These are phyloP conservation scores for Aspergillus vadensis DNA, from an alignment of 2,329 filamentous ascomycete genomes.

Conservation along the genomic window DNA sequence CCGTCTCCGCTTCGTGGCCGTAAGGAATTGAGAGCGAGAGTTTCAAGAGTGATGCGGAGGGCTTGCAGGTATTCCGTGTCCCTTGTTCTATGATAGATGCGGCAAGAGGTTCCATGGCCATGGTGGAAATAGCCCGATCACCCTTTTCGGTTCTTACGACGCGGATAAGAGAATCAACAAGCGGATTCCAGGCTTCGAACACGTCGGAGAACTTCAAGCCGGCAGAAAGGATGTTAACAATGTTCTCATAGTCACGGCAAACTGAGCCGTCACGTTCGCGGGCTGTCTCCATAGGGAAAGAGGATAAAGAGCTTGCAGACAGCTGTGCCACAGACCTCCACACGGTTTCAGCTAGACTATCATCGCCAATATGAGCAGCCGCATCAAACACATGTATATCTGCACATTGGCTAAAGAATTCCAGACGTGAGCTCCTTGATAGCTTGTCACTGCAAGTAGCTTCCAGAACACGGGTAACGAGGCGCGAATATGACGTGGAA, in stretches of 20 bases:
- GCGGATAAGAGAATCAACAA: slow-evolving; percentile 61
- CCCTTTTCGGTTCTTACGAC: slow-evolving; percentile 66
- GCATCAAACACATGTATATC: slow-evolving; percentile 26
- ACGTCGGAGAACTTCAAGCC: slow-evolving; percentile 47
- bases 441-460: slow-evolving; percentile 37
- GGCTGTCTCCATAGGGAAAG: slow-evolving; percentile 40
- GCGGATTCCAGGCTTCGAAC: slow-evolving; percentile 45
- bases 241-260: slow-evolving; percentile 67
- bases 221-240: slow-evolving; percentile 67
- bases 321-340: slow-evolving; percentile 41
- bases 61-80: slow-evolving; percentile 36
- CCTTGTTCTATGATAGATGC: slow-evolving; percentile 49
- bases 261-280: slow-evolving; percentile 56
- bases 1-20: slow-evolving; percentile 15
- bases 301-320: slow-evolving; percentile 44
- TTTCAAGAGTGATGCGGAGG: slow-evolving; percentile 34
- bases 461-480: slow-evolving; percentile 36
- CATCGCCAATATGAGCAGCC: slow-evolving; percentile 12
- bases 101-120: slow-evolving; percentile 71
- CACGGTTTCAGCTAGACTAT: slow-evolving; percentile 26
- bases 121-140: slow-evolving; percentile 65
- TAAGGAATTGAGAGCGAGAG: slow-evolving; percentile 41
- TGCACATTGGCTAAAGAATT: slow-evolving; percentile 42
- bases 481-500: slow-evolving; percentile 28
- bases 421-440: slow-evolving; percentile 40